Percentiles rank a stretch among this genome's conserved stretches.
phyloP scores from a whole-genome alignment of 495 filamentous ascomycete genomes.

The Lepidopterella palustris region DNA sequence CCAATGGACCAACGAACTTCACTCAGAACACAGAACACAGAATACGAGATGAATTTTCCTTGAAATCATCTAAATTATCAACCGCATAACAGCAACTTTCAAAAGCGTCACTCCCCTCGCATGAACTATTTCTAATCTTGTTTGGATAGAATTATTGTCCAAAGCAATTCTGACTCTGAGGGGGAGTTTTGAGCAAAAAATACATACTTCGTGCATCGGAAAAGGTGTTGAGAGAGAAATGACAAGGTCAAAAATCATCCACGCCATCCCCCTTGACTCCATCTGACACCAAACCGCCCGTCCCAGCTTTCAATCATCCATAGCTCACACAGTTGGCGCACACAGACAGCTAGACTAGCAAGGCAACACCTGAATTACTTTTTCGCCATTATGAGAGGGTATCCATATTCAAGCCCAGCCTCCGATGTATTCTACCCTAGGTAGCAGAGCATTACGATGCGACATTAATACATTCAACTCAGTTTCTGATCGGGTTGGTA shows the following conservation, averaged over 20 bases:
- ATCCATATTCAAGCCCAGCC: constrained; percentile 22
- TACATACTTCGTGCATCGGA: not conserved
- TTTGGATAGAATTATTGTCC: too few species aligned
- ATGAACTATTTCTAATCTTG: too few species aligned
- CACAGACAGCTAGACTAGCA: too few species aligned
- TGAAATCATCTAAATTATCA: too few species aligned
- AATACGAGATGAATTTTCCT: too few species aligned
- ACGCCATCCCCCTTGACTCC: not conserved
- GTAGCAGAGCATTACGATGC: constrained; percentile 9
- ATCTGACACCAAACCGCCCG: not conserved
- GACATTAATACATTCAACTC: constrained; percentile 15
- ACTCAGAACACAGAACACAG: too few species aligned
- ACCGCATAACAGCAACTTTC: too few species aligned
- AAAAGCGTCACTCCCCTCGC: too few species aligned
- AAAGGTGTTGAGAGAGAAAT: not conserved
- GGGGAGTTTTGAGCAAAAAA: not conserved
- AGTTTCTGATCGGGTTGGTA: constrained; percentile 30
- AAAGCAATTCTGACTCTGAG: too few species aligned
- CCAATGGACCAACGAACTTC: too few species aligned
- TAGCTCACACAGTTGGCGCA: too few species aligned
- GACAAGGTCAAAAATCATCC: not conserved
- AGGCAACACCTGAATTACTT: constrained; percentile 12
- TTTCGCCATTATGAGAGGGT: constrained; percentile 28
- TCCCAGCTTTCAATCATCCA: too few species aligned
- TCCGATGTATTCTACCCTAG: not conserved